phyloP scores from a whole-genome alignment of 768 basidiomycete genomes.

The Goffeauzyma gilvescens region DNA sequence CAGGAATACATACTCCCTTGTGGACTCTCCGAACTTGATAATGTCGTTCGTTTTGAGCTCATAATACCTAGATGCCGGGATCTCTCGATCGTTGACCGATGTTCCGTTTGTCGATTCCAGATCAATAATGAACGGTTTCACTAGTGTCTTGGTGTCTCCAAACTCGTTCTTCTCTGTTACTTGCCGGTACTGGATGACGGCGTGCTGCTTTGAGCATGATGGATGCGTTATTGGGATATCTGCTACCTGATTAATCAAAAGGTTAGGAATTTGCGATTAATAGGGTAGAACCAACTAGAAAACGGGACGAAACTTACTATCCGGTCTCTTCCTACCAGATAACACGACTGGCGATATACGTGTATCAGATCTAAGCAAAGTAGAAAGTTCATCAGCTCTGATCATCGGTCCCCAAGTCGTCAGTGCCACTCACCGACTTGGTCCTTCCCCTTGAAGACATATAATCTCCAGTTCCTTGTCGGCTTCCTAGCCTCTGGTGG shows the following conservation, averaged over 20 bases:
- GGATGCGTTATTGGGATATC: constrained; percentile 80
- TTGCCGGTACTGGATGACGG: constrained; percentile 86
- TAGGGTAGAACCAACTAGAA: background rate
- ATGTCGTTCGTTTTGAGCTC: constrained; percentile 28
- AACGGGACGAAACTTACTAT: constrained; percentile 39
- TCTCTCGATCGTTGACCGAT: constrained; percentile 63
- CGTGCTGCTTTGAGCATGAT: constrained; percentile 95
- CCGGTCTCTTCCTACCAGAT: constrained; percentile 76
- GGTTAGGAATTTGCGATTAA: background rate
- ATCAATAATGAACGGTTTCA: constrained; percentile 88
- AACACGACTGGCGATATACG: constrained; percentile 82
- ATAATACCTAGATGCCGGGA: constrained; percentile 48
- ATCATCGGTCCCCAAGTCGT: background rate
- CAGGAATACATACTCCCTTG: constrained; percentile 32
- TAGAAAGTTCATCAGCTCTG: background rate
- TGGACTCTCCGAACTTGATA: constrained; percentile 36
- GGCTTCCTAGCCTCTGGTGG: constrained; percentile 96
- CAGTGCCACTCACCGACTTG: constrained; percentile 52
- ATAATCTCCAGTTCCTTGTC: constrained; percentile 70
- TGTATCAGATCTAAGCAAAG: constrained; percentile 55
- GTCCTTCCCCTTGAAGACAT: constrained; percentile 90
- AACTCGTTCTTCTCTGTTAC: constrained; percentile 73
- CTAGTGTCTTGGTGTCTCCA: constrained; percentile 47
- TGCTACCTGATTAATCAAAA: constrained; percentile 30
- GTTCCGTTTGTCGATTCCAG: constrained; percentile 97